Evolutionary conservation across 2,329 filamentous ascomycete genomes (phyloP).

Genomic region (Trichophyton rubrum): DNA sequence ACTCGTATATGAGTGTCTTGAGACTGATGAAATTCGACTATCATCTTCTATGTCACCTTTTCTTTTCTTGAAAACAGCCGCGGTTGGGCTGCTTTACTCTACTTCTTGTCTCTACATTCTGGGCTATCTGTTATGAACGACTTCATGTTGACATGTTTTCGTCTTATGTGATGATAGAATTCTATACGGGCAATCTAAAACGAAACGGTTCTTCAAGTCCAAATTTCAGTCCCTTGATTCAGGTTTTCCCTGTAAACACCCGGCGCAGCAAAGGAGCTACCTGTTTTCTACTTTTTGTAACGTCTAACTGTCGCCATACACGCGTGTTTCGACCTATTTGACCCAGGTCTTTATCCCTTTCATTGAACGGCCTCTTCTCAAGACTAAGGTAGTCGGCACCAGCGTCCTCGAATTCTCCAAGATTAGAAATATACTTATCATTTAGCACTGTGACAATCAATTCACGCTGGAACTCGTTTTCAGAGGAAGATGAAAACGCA

Average conservation of each 20-base stretch:
- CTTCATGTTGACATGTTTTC: not conserved
- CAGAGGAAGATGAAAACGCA: conserved; percentile 36
- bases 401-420: conserved; percentile 35
- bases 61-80: not conserved
- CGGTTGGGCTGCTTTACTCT: not conserved
- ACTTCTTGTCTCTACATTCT: not conserved
- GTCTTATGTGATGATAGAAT: not conserved
- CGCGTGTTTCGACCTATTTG: conserved; percentile 29
- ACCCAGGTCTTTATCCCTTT: conserved; percentile 13
- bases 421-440: conserved; percentile 26
- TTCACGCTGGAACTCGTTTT: conserved; percentile 38
- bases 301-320: conserved; percentile 45
- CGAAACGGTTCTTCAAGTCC: not conserved
- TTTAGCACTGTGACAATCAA: conserved; percentile 39
- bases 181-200: not conserved
- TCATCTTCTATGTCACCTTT: not conserved
- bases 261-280: conserved; percentile 48
- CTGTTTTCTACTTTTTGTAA: conserved; percentile 50
- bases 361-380: conserved; percentile 19
- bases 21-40: not conserved
- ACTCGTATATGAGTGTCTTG: not conserved
- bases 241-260: conserved; percentile 16
- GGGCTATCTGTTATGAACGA: not conserved
- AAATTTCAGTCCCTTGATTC: not conserved
- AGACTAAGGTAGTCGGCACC: conserved; percentile 34